Percentiles rank a stretch among this genome's conserved stretches.
Evolutionary conservation across 768 basidiomycete species (phyloP).

Genomic region (Suillus alpinus): DNA sequence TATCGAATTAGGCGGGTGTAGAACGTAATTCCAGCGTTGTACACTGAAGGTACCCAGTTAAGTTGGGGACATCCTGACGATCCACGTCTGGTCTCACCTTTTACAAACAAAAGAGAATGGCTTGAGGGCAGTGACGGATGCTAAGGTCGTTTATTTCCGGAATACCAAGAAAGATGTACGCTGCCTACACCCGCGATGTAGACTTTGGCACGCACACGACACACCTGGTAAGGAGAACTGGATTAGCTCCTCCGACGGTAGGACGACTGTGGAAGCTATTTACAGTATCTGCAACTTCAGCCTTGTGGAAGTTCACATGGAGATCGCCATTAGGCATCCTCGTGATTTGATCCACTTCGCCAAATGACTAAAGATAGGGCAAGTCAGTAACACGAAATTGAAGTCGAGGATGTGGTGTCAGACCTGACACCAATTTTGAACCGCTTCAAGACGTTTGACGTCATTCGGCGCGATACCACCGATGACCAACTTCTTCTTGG

Average conservation of each 20-base stretch:
- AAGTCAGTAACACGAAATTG: neutral
- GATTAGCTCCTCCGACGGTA: constrained; percentile 10
- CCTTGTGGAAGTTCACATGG: constrained; percentile 69
- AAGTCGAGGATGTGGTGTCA: neutral
- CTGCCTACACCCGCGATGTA: constrained; percentile 74
- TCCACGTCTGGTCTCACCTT: constrained; percentile 13
- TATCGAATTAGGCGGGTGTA: constrained; percentile 24
- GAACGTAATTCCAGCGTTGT: constrained; percentile 22
- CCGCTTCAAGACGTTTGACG: constrained; percentile 58
- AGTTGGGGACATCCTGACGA: neutral
- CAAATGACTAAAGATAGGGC: constrained; percentile 53
- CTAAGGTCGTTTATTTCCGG: constrained; percentile 45
- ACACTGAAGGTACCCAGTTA: constrained; percentile 20
- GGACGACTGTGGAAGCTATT: constrained; percentile 21
- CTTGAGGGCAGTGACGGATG: neutral
- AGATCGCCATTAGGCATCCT: constrained; percentile 76
- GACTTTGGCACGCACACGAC: constrained; percentile 74
- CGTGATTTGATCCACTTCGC: constrained; percentile 69
- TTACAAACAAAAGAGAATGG: constrained; percentile 19
- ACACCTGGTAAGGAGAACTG: constrained; percentile 48
- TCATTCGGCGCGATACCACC: constrained; percentile 67
- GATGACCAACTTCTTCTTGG: constrained; percentile 63
- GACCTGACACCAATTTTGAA: constrained; percentile 78
- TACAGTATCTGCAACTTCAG: constrained; percentile 81
- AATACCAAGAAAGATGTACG: constrained; percentile 73